Base-by-base conservation (phyloP, 1,284 basidiomycete species). In the Serendipita sp. region DNA sequence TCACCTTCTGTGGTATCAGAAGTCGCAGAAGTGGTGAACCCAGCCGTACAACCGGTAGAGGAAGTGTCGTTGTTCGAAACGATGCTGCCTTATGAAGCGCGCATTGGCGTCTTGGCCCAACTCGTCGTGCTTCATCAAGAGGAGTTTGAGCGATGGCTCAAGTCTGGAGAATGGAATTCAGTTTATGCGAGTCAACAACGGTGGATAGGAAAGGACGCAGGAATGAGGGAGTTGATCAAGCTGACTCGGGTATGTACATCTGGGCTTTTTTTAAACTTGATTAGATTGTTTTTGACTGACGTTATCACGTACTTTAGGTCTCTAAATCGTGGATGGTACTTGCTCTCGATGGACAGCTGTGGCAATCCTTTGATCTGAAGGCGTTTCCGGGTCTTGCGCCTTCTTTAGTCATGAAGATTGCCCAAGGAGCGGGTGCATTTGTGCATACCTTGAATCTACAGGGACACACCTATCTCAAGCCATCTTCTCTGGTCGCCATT, bases 291-390 rank as follows among this genome's bases (percentile, higher is more conserved):
- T 22, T 22, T 22, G 22, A 22, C 22, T 22, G 22, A 22, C 22
- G 22, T 22, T 22, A 22, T 64, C 1, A 60, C 10, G 3, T 3
- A 22, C 64, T 65, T 43, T 70, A 94, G 89, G 91, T 96, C 0
- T 94, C 87, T 17, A 87, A 82, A 70, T 70, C 77, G 2, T 97
- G 93, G 92, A 83, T 81, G 61, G 71, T 75, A 3, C 82, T 94
- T 35, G 84, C 87, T 53, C 84, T 88, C 66, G 93, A 96, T 71
- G 93, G 93, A 5, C 88, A 93, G 70, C 78, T 95, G 15, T 96
- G 93, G 93, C 71, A 76, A 32, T 68, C 78, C 60, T 72, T 91
- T 43, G 78, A 88, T 22, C 22, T 22, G 22, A 22, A 22, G 22
- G 22, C 80, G 2, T 85, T 87, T 71, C 79, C 83, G 15, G 58